These are phyloP conservation scores for Gymnopilus dilepis DNA, from an alignment of 768 basidiomycete genomes.

Conservation along the genomic window DNA sequence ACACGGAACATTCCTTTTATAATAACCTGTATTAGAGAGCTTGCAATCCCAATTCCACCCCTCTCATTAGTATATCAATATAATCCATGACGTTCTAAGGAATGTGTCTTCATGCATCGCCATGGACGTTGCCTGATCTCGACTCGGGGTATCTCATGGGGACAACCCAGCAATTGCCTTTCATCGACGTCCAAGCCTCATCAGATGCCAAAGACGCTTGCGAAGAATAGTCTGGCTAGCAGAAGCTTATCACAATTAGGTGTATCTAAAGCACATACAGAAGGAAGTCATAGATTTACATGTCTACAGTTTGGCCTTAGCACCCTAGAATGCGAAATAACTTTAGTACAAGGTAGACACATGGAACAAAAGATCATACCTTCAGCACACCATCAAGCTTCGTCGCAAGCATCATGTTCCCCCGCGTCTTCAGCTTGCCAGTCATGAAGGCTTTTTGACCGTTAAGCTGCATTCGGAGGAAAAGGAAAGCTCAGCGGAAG, in stretches of 20 bases:
- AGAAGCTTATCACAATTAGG: neutral
- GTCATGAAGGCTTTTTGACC: slow-evolving; percentile 98
- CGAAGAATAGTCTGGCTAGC: neutral
- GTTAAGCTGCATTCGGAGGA: slow-evolving; percentile 56
- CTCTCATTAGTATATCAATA: slow-evolving; percentile 14
- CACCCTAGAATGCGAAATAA: slow-evolving; percentile 30
- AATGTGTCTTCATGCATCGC: neutral
- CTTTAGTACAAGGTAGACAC: neutral
- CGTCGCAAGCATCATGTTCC: slow-evolving; percentile 93
- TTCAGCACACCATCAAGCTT: slow-evolving; percentile 87
- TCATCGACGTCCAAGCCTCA: too few relatives aligned
- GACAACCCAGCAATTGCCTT: neutral
- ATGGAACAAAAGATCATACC: slow-evolving; percentile 45
- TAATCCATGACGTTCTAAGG: neutral
- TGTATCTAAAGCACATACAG: neutral
- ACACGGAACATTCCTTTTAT: slow-evolving; percentile 17
- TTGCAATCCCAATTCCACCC: slow-evolving; percentile 21
- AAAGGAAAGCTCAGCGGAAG: neutral
- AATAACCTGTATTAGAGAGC: slow-evolving; percentile 1
- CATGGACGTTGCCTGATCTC: too few relatives aligned
- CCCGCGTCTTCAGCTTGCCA: slow-evolving; percentile 89
- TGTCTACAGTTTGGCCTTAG: slow-evolving; percentile 52
- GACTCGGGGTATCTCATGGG: neutral
- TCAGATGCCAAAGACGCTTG: neutral
- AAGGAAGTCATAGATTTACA: neutral